These are phyloP conservation scores for Quercus gilva DNA, from an alignment of 306 rosid species.

Conservation along the genomic window DNA sequence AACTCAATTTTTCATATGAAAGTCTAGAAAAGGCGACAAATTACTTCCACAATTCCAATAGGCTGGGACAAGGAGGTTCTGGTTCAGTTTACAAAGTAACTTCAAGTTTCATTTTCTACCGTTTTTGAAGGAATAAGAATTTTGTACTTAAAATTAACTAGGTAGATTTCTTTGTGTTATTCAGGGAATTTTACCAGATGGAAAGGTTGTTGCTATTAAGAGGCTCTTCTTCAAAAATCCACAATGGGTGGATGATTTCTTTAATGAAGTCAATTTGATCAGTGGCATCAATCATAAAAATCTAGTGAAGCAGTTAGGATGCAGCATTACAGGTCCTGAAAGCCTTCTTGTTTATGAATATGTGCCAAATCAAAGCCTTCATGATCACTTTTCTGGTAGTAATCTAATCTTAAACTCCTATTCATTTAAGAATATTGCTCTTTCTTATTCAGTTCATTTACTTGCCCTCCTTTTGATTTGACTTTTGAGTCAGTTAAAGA, in stretches of 20 bases:
- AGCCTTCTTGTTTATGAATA: conserved; percentile 76
- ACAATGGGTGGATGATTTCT: conserved; percentile 51
- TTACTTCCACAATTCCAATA: conserved; percentile 54
- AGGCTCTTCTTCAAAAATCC: conserved; percentile 58
- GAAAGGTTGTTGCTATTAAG: conserved; percentile 37
- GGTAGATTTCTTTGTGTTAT: not conserved
- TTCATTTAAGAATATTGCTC: not conserved
- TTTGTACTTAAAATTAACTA: not conserved
- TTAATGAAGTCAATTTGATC: conserved; percentile 46
- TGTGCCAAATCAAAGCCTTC: conserved; percentile 60
- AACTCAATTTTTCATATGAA: conserved; percentile 57
- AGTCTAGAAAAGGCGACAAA: conserved; percentile 67
- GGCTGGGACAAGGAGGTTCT: conserved; percentile 83
- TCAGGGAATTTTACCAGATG: conserved; percentile 40
- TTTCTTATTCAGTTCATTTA: not conserved
- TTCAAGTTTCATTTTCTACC: not conserved
- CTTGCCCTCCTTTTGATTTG: not conserved
- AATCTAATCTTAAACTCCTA: conserved; percentile 6
- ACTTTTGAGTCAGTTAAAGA: conserved; percentile 12
- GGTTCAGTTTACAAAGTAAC: conserved; percentile 74
- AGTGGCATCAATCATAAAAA: conserved; percentile 37
- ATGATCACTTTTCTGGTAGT: conserved; percentile 50
- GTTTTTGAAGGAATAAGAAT: not conserved
- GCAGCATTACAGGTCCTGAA: conserved; percentile 78
- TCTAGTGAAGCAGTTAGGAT: conserved; percentile 58